Evolutionary conservation across 805 yeast species (phyloP), one percentile per base, ranked within the genome.

Genomic region (Yarrowia divulgata): DNA sequence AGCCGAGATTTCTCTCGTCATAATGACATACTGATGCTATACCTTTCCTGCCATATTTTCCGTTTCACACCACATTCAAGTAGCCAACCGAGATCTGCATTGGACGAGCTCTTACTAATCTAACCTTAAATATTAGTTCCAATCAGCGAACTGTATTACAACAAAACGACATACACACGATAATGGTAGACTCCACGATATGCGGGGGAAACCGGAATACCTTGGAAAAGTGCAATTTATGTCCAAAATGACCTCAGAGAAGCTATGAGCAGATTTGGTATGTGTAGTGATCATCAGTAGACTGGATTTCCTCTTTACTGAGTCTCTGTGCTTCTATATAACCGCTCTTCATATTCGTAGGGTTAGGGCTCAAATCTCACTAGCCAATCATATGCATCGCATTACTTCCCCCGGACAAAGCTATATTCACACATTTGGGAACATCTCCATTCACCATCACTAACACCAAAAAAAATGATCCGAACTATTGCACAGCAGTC

Each of bases 401-500:
- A 60, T 60, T 60, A 60, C 52, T 60, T 43, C 52, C 66, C 66
- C 66, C 66, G 52, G 66, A 60, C 66, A 32, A 60, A 45, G 52
- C 42, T 45, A 58, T 58, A 45, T 42, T 43, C 66, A 42, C 52
- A 60, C 34, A 18, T 43, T 60, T 35, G 48, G 66, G 66, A 43
- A 60, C 64, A 57, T 10, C 42, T 45, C 66, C 45, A 45, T 19
- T 60, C 37, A 43, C 46, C 66, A 60, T 32, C 66, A 45, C 66
- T 60, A 60, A 60, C 64, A 29, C 39, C 48, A 7, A 43, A 43
- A 60, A 57, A 60, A 48, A 63, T 63, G 68, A 63, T 63, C 57
- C 68, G 68, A 63, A 63, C 68, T 35, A 48, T 63, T 48, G 68
- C 68, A 48, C 68, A 63, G 68, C 68, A 63, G 57, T 48, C 68